Evolutionary conservation across 257 asterid species (phyloP), one percentile per base, ranked within the genome.

Genomic region (Penstemon davidsonii): DNA sequence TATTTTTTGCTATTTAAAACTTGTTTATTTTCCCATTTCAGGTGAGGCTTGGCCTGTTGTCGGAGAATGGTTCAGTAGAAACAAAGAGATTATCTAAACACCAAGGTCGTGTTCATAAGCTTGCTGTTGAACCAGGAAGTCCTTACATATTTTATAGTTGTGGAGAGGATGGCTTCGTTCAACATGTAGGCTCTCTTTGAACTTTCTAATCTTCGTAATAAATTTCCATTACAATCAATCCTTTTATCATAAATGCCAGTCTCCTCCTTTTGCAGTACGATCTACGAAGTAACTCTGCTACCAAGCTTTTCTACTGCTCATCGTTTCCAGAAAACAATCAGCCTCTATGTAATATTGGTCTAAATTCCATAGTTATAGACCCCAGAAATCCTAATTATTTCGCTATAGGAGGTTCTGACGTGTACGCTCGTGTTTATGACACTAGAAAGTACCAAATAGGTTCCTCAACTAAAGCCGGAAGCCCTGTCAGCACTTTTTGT

Each of bases 61-160:
- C 67, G 75, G 95, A 86, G 68, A 85, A 78, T 72, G 92, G 95
- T 75, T 73, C 75, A 38, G 89, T 88, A 40, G 86, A 82, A 71
- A 91, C 88, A 62, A 77, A 82, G 80, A 83, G 62, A 61, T 62
- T 88, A 53, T 86, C 88, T 57, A 82, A 78, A 85, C 96, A 91
- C 81, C 85, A 66, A 62, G 95, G 92, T 55, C 88, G 92, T 49
- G 95, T 87, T 66, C 92, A 86, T 83, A 83, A 80, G 71, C 86
- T 88, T 71, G 97, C 97, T n/a, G 87, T 85, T 9, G 97, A 86
- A 76, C 97, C 96, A 5, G 93, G 90, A 71, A 88, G 83, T 63
- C 90, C 96, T 11, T 72, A 88, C 70, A 79, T 85, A 70, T 79
- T 91, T 63, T 91, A 86, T 73, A 88, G 96, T 83, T 88, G 95